Percentiles rank a stretch among this genome's conserved stretches.
Conservation (phyloP, 495 filamentous ascomycete genomes). For the Penicillium cataractarum region DNA sequence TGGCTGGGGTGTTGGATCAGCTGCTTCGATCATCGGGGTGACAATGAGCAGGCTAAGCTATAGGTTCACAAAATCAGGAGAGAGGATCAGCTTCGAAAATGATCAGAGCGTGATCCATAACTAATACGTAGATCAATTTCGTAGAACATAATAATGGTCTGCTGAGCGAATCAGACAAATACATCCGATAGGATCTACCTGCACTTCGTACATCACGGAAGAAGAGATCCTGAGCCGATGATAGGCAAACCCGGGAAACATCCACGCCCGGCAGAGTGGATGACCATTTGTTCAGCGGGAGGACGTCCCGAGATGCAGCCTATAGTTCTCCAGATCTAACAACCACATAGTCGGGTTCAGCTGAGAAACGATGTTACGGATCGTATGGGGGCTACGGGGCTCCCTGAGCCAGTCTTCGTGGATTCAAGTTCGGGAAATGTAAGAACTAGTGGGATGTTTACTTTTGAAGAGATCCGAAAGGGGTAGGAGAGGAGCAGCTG, state of each 20-base stretch:
- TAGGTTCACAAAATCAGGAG: background rate
- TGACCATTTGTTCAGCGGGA: background rate
- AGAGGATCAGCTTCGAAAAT: background rate
- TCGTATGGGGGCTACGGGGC: too few relatives aligned
- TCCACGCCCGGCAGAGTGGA: background rate
- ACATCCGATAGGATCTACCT: background rate
- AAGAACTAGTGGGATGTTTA: background rate
- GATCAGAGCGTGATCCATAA: constrained; percentile 2
- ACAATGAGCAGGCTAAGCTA: background rate
- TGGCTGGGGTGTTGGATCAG: background rate
- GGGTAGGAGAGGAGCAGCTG: background rate
- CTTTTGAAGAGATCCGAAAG: constrained; percentile 2
- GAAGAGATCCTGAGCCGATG: background rate
- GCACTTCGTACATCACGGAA: background rate
- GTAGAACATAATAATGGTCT: too few relatives aligned
- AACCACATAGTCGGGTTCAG: background rate
- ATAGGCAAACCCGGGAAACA: background rate
- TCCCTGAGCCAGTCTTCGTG: background rate
- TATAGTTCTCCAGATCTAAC: constrained; percentile 1
- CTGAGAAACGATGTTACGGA: background rate
- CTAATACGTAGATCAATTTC: too few relatives aligned
- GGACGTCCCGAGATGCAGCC: background rate
- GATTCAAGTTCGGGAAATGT: background rate
- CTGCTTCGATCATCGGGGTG: background rate
- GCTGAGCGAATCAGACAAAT: background rate